phyloP scores from a whole-genome alignment of 108 stramenopile species.

The Schizochytrium sp. region DNA sequence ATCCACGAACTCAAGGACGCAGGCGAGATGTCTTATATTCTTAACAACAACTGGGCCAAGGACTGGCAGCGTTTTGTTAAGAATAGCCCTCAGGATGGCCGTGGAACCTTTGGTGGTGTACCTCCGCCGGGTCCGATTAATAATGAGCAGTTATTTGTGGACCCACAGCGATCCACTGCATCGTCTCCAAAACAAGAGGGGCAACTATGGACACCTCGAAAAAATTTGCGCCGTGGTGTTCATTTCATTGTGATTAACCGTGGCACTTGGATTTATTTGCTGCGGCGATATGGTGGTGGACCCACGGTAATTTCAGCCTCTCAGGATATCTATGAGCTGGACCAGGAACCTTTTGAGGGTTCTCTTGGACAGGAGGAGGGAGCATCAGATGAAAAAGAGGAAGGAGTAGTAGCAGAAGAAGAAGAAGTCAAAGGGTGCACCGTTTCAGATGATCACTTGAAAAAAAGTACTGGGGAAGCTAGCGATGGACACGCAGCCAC shows the following conservation, averaged over 20 bases:
- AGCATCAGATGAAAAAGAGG: no score
- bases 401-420: no score
- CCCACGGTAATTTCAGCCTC: conserved; percentile 30
- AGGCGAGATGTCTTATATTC: neutral
- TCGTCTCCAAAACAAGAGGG: neutral
- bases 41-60: conserved; percentile 45
- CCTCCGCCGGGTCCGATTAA: conserved; percentile 26
- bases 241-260: neutral
- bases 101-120: conserved; percentile 19
- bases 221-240: neutral
- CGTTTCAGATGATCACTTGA: no score
- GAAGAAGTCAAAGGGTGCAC: no score
- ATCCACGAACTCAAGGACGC: neutral
- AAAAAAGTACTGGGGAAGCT: no score
- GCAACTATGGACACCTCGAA: neutral
- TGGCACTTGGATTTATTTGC: neutral
- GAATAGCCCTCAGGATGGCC: neutral
- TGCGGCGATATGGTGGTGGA: conserved; percentile 21
- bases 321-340: conserved; percentile 44
- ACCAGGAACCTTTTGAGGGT: neutral
- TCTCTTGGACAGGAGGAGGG: no score
- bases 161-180: neutral
- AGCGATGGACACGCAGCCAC: no score
- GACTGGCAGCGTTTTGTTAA: conserved; percentile 39
- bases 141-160: neutral